Percentiles rank a stretch among this genome's conserved stretches.
phyloP scores from a whole-genome alignment of 768 basidiomycete species.

The Agaricus sinodeliciosus region DNA sequence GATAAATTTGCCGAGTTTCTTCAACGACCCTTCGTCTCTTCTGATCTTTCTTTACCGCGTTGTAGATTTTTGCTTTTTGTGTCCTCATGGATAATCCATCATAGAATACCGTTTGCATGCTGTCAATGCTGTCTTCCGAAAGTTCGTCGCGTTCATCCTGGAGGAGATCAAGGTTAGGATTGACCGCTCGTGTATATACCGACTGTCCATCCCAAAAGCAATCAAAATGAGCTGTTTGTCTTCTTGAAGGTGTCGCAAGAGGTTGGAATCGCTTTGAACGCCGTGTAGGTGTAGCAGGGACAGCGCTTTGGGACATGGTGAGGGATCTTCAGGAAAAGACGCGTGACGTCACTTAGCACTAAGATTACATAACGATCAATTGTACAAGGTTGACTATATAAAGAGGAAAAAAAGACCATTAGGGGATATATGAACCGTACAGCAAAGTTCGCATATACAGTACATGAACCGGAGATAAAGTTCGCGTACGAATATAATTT shows the following conservation, averaged over 20 bases:
- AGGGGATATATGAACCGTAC: background rate
- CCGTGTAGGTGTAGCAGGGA: slow-evolving; percentile 22
- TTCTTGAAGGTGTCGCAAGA: slow-evolving; percentile 20
- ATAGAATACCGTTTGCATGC: slow-evolving; percentile 29
- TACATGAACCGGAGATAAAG: background rate
- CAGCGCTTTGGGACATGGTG: slow-evolving; percentile 8
- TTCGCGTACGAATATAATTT: background rate
- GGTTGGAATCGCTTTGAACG: slow-evolving; percentile 26
- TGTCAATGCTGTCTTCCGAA: slow-evolving; percentile 11
- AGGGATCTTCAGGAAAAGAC: background rate
- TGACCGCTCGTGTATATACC: slow-evolving; percentile 18
- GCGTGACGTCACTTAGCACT: background rate
- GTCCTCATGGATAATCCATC: slow-evolving; percentile 25
- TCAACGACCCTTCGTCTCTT: slow-evolving; percentile 6
- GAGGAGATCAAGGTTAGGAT: slow-evolving; percentile 17
- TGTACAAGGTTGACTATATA: background rate
- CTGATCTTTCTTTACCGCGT: slow-evolving; percentile 19
- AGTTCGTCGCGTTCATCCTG: slow-evolving; percentile 15
- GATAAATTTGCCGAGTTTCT: slow-evolving; percentile 25
- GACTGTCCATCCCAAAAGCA: slow-evolving; percentile 22
- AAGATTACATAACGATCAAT: slow-evolving; percentile 1
- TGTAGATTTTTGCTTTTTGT: slow-evolving; percentile 19
- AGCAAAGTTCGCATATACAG: background rate
- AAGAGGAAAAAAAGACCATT: background rate
- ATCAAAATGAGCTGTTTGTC: slow-evolving; percentile 10